phyloP scores from a whole-genome alignment of 2,329 filamentous ascomycete genomes.

The Colletotrichum tabaci region DNA sequence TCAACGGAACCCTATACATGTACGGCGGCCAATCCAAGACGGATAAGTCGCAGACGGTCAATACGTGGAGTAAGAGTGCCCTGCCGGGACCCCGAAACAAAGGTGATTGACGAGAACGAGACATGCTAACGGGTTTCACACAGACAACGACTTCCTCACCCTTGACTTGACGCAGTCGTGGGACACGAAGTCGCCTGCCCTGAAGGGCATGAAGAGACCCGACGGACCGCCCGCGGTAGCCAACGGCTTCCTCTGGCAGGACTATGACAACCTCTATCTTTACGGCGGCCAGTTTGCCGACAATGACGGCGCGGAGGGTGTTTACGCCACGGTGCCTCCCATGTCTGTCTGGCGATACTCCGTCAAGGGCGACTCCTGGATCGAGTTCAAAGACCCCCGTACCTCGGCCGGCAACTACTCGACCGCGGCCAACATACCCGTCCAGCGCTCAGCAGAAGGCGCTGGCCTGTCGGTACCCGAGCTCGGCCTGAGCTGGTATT shows the following conservation, averaged over 20 bases:
- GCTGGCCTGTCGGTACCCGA: conserved; percentile 79
- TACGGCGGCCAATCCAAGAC: conserved; percentile 80
- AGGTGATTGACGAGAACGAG: too few relatives aligned
- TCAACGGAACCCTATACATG: conserved; percentile 83
- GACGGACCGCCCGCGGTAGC: conserved; percentile 80
- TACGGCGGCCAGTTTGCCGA: conserved; percentile 84
- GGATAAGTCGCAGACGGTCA: conserved; percentile 67
- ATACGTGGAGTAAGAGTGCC: conserved; percentile 77
- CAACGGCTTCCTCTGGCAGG: conserved; percentile 83
- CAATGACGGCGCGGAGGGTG: conserved; percentile 52
- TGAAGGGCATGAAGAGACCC: conserved; percentile 75
- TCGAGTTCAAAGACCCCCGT: conserved; percentile 71
- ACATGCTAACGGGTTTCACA: conserved; percentile 30
- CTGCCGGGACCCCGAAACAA: background rate
- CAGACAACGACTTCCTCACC: conserved; percentile 79
- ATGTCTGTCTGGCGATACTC: conserved; percentile 81
- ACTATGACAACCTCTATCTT: conserved; percentile 77
- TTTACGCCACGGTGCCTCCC: conserved; percentile 67
- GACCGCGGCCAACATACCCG: conserved; percentile 65
- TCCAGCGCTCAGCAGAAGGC: conserved; percentile 81
- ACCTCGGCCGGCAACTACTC: conserved; percentile 77
- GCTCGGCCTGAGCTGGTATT: conserved; percentile 82
- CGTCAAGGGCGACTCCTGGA: conserved; percentile 72
- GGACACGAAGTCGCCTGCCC: conserved; percentile 74
- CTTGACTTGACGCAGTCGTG: conserved; percentile 83